A percentile compares a stretch with the other conserved stretches of the same genome.
phyloP scores from a whole-genome alignment of 768 basidiomycete genomes.

The Leucosporidium yakuticum region DNA sequence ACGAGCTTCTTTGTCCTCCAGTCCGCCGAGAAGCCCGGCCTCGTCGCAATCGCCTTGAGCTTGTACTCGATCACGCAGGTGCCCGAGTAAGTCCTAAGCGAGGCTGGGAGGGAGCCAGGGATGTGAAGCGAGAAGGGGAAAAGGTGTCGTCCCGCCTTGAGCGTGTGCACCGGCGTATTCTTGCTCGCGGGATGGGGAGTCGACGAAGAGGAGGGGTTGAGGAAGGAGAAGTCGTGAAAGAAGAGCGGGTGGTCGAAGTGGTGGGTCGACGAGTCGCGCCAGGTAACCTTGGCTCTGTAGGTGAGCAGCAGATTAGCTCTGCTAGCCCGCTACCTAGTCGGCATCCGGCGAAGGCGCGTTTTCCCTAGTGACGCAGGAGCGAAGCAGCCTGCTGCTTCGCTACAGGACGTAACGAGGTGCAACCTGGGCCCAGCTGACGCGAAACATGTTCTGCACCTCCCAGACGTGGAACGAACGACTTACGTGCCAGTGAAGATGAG shows the following conservation, averaged over 20 bases:
- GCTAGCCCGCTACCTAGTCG: neutral
- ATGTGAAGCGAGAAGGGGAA: constrained; percentile 88
- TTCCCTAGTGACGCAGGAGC: too few relatives aligned
- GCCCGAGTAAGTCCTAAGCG: constrained; percentile 54
- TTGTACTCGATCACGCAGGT: constrained; percentile 72
- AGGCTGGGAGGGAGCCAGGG: constrained; percentile 77
- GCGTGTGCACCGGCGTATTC: constrained; percentile 56
- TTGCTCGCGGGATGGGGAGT: constrained; percentile 5
- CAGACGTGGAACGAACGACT: neutral
- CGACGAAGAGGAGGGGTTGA: constrained; percentile 33
- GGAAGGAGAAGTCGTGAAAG: constrained; percentile 38
- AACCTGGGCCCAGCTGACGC: neutral
- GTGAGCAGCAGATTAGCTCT: neutral
- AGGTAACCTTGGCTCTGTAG: constrained; percentile 31
- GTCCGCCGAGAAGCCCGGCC: constrained; percentile 65
- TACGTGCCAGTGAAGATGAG: constrained; percentile 77
- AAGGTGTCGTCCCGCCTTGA: constrained; percentile 89
- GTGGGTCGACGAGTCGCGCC: constrained; percentile 36
- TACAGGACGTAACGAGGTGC: constrained; percentile 5
- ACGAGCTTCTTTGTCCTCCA: constrained; percentile 60
- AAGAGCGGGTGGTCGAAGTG: constrained; percentile 37
- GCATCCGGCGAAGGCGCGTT: too few relatives aligned
- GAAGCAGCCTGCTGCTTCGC: neutral
- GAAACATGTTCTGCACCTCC: too few relatives aligned
- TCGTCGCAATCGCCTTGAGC: constrained; percentile 74